Percentiles rank a stretch among this genome's conserved stretches.
Evolutionary conservation across 176 grass and related monocot species (phyloP).

Genomic region (Guadua angustifolia): DNA sequence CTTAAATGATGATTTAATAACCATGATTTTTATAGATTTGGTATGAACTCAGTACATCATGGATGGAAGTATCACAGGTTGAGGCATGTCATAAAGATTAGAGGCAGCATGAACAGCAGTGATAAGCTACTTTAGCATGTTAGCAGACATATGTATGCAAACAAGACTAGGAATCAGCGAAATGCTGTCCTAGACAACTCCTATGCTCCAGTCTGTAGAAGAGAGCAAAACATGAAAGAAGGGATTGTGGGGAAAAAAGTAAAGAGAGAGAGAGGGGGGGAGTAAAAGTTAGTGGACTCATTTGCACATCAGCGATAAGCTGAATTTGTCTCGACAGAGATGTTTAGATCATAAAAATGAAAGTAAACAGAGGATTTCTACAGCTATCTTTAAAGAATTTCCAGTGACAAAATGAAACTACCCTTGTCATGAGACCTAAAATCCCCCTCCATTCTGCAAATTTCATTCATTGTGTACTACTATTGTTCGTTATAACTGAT

Average conservation of each 20-base stretch:
- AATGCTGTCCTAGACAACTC: not conserved
- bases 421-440: not conserved
- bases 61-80: not conserved
- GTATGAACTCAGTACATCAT: not conserved
- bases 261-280: too few species aligned
- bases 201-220: not conserved
- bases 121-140: not conserved
- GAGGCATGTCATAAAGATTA: not conserved
- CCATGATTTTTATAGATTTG: too few species aligned
- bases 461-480: not conserved
- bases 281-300: too few species aligned
- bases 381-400: too few species aligned
- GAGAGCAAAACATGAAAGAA: too few species aligned
- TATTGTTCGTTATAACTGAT: too few species aligned
- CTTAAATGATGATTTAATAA: too few species aligned
- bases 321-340: too few species aligned
- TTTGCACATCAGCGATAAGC: too few species aligned
- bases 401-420: too few species aligned
- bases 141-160: not conserved
- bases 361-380: not conserved
- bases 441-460: not conserved
- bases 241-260: too few species aligned
- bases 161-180: not conserved
- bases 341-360: not conserved
- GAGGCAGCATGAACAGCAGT: not conserved